A percentile compares a stretch with the other conserved stretches of the same genome.
Conservation (phyloP, 2,329 filamentous ascomycete genomes). For the Dendrostoma leiphaemia region DNA sequence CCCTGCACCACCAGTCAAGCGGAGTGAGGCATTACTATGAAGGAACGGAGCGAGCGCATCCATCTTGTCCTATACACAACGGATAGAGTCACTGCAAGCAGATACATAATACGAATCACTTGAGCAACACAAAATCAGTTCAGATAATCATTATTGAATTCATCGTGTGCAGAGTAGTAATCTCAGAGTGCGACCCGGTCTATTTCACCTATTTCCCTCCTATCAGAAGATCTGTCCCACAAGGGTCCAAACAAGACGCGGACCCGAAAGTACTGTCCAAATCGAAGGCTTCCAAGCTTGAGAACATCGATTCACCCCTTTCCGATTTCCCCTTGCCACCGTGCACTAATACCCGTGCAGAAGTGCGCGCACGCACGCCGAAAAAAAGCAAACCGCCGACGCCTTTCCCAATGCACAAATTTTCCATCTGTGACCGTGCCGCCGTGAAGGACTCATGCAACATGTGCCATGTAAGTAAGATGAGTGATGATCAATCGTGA, state of each 20-base stretch:
- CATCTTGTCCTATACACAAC: background rate
- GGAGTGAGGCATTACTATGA: background rate
- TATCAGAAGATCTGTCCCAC: background rate
- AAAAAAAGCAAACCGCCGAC: constrained; percentile 9
- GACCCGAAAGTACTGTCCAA: constrained; percentile 1
- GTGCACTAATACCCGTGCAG: background rate
- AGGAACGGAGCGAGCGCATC: background rate
- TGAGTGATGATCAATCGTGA: background rate
- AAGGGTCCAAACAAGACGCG: background rate
- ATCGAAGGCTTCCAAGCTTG: background rate
- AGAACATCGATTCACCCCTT: background rate
- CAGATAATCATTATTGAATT: constrained; percentile 6
- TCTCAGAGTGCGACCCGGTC: background rate
- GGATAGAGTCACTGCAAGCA: background rate
- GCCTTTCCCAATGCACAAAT: constrained; percentile 10
- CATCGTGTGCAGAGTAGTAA: background rate
- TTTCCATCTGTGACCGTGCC: background rate
- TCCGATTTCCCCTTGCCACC: background rate
- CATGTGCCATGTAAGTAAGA: background rate
- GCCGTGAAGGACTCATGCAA: background rate
- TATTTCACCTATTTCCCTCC: constrained; percentile 3
- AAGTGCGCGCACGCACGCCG: constrained; percentile 3
- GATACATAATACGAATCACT: background rate
- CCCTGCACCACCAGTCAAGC: too few relatives aligned
- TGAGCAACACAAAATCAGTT: background rate